Evolutionary conservation across 768 basidiomycete genomes (phyloP).

Genomic region (Neoboletus brunneissimus): DNA sequence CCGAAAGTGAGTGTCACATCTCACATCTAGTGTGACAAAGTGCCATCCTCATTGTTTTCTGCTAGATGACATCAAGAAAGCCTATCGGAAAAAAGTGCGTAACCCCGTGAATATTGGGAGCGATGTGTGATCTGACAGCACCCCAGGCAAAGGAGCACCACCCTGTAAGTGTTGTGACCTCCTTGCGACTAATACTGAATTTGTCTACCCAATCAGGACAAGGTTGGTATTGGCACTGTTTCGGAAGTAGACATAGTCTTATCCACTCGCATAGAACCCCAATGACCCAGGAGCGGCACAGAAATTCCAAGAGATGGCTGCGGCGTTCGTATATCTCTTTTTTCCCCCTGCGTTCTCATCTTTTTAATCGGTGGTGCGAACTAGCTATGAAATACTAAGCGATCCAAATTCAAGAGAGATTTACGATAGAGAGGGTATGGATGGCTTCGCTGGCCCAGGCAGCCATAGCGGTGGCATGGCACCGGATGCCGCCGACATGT

Average conservation of each 20-base stretch:
- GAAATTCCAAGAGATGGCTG: conserved; percentile 86
- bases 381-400: conserved; percentile 79
- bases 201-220: conserved; percentile 50
- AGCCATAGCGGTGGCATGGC: conserved; percentile 46
- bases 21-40: not conserved
- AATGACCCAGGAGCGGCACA: conserved; percentile 81
- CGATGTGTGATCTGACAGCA: conserved; percentile 14
- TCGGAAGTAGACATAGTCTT: not conserved
- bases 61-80: conserved; percentile 86
- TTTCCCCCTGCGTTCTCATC: not conserved
- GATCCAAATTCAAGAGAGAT: conserved; percentile 63
- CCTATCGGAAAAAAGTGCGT: conserved; percentile 86
- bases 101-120: not conserved
- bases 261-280: conserved; percentile 57
- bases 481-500: conserved; percentile 60
- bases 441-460: conserved; percentile 52
- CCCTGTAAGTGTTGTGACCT: conserved; percentile 53
- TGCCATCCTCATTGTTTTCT: conserved; percentile 9
- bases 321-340: conserved; percentile 58
- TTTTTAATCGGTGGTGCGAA: conserved; percentile 9
- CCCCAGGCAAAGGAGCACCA: conserved; percentile 81
- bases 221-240: conserved; percentile 39
- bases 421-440: conserved; percentile 76
- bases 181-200: not conserved
- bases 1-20: conserved; percentile 52